Conservation (phyloP, 1,284 basidiomycete genomes). For the Fistulinella cinereoalba region DNA sequence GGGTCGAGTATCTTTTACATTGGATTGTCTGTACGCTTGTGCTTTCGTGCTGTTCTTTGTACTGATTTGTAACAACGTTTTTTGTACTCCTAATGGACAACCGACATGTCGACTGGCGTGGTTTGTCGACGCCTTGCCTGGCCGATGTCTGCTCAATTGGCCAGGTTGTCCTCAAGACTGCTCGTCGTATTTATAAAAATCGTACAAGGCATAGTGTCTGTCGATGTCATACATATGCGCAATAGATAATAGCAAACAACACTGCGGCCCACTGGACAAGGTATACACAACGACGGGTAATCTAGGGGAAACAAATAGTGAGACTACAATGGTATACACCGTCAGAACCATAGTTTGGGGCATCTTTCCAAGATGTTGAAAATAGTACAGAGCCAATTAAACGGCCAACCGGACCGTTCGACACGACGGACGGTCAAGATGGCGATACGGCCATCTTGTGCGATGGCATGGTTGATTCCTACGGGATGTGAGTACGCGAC, state of each 20-base stretch:
- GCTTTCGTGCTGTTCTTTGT: conserved; percentile 9
- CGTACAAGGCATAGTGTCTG: no score
- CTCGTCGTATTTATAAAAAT: no score
- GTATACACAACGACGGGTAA: conserved; percentile 13
- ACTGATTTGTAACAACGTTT: conserved; percentile 15
- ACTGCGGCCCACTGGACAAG: no score
- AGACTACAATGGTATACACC: not conserved
- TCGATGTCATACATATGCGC: not conserved
- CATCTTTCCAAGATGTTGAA: not conserved
- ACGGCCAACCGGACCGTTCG: conserved; percentile 18
- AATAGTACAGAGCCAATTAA: not conserved
- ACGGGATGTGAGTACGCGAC: conserved; percentile 2
- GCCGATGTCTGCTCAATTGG: no score
- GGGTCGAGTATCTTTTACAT: conserved; percentile 5
- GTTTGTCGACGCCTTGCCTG: no score
- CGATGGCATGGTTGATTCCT: conserved; percentile 75
- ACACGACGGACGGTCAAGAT: conserved; percentile 62
- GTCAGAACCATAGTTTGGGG: not conserved
- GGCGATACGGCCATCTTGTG: conserved; percentile 76
- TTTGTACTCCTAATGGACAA: conserved; percentile 3
- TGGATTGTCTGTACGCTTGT: conserved; percentile 9
- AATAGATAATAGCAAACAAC: not conserved
- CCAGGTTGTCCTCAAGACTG: no score
- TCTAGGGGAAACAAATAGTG: not conserved
- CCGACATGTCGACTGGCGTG: no score